Evolutionary conservation across 768 basidiomycete species (phyloP), one percentile per base, ranked within the genome.

Genomic region (Leccinum truebloodii): DNA sequence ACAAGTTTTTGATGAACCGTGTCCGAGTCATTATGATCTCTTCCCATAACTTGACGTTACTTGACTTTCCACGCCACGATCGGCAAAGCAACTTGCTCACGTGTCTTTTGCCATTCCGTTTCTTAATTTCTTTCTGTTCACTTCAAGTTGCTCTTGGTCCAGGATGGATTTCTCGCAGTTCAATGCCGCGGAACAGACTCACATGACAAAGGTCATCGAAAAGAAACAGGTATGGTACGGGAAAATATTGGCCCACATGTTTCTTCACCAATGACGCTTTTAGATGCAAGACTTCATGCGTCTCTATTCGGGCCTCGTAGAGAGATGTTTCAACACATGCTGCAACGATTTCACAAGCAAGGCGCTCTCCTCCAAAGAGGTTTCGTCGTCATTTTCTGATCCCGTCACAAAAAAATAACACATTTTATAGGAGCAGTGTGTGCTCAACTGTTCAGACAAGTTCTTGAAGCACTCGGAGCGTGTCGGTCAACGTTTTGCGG

Each of bases 261-360:
- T 1, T n/a, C 0, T 41, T 41, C 39, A 41, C 39, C 9, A 41
- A 41, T 50, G 20, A 10, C 55, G 22, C 51, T 71, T 44, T 16
- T 28, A 98, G 95, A 96, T 99, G 95, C 93, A 96, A 82, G 96
- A 98, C 80, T 98, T 99, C 71, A 81, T 99, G 81, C 84, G 83
- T 71, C 88, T 98, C 77, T 98, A 99, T 77, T 91, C 94, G 24
- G 90, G 87, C 71, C 84, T 99, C 58, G 94, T 95, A 34, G 96
- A 98, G 74, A 88, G 92, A 67, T 99, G 96, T 76, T 99, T 99
- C 83, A 94, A 81, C 68, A 81, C 92, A 14, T 99, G 96, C 74
- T 90, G 89, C 69, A 95, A 95, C 73, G 96, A 99, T 73, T 98
- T 99, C 69, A 98, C 95, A 26, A 92, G 90, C 81, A 97, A 94